Conservation (phyloP, 2,329 filamentous ascomycete genomes). For the Aspergillus sp. region DNA sequence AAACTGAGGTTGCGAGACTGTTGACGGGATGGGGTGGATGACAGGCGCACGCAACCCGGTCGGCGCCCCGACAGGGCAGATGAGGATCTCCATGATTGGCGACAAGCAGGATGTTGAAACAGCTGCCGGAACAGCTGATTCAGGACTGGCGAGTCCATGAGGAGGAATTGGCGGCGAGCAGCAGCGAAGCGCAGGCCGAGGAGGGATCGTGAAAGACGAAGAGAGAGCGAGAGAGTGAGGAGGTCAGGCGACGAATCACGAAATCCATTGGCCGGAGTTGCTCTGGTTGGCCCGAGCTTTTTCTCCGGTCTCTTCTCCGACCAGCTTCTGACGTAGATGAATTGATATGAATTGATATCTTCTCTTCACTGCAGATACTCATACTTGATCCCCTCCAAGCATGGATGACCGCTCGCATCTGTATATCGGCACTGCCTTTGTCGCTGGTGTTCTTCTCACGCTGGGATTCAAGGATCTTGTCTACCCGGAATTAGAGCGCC, state of each 20-base stretch:
- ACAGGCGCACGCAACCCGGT: conserved; percentile 22
- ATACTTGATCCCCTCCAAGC: neutral
- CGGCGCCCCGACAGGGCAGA: conserved; percentile 26
- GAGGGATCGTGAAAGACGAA: conserved; percentile 7
- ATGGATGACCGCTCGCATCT: conserved; percentile 43
- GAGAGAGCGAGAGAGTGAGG: conserved; percentile 19
- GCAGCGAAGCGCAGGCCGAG: conserved; percentile 9
- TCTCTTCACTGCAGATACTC: neutral
- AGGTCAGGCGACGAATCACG: conserved; percentile 19
- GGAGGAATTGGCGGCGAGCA: conserved; percentile 8
- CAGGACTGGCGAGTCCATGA: conserved; percentile 80
- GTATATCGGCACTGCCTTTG: conserved; percentile 70
- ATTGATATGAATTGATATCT: too few species aligned
- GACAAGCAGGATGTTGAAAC: conserved; percentile 72
- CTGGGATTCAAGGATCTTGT: conserved; percentile 76
- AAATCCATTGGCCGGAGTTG: conserved; percentile 20
- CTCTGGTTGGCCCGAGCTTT: conserved; percentile 42
- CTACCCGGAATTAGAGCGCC: conserved; percentile 71
- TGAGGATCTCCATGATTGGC: conserved; percentile 50
- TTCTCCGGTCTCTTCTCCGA: conserved; percentile 14
- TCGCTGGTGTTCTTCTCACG: conserved; percentile 74
- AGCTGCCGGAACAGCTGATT: conserved; percentile 81
- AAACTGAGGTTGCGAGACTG: conserved; percentile 30
- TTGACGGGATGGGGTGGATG: conserved; percentile 27
- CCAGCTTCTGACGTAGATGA: neutral